Evolutionary conservation across 208 protist genomes (phyloP).

Genomic region (Leishmania major): DNA sequence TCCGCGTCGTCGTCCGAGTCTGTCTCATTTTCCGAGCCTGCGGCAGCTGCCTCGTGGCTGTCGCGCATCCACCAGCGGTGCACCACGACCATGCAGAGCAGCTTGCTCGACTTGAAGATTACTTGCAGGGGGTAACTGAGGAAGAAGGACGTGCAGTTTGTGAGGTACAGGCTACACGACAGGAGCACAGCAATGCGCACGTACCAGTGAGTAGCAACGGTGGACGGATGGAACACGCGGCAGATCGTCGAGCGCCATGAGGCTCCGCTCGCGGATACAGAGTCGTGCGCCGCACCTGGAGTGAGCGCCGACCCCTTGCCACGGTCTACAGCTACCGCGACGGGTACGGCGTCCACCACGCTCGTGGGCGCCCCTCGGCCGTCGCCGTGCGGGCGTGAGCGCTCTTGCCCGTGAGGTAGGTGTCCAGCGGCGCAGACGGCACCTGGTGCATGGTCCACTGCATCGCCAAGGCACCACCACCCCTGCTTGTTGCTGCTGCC

Average conservation of each 20-base stretch:
- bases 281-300: neutral
- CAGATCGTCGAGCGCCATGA: neutral
- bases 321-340: neutral
- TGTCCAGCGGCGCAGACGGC: neutral
- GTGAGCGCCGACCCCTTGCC: neutral
- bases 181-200: constrained; percentile 46
- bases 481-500: neutral
- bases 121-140: constrained; percentile 63
- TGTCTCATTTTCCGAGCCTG: neutral
- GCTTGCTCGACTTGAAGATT: constrained; percentile 70
- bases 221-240: constrained; percentile 19
- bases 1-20: neutral
- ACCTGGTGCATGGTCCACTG: neutral
- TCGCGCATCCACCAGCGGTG: constrained; percentile 20
- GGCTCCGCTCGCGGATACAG: neutral
- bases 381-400: neutral
- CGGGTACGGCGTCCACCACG: neutral
- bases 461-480: neutral
- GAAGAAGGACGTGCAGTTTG: constrained; percentile 46
- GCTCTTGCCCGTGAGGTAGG: neutral
- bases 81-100: constrained; percentile 53
- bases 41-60: neutral
- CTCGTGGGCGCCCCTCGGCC: neutral
- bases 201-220: constrained; percentile 46
- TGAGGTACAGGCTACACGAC: constrained; percentile 48